These are phyloP conservation scores for Zea mays DNA, from an alignment of 176 grass and related monocot species.

Conservation along the genomic window DNA sequence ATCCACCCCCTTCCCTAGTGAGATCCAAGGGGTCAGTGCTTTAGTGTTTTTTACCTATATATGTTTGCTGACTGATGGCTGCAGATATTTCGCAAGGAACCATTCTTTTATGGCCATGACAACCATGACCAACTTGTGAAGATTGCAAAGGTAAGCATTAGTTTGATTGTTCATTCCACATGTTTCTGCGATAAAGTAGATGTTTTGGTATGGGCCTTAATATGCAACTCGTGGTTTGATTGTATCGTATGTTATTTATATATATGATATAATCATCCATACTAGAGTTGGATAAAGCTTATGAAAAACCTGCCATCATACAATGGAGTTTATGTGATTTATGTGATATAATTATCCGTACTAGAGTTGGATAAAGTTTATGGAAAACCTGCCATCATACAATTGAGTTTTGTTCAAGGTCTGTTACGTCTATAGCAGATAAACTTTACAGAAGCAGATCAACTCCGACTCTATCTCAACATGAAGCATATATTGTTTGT, in stretches of 20 bases:
- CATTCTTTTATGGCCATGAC: slow-evolving; percentile 98
- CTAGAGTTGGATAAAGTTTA: background rate
- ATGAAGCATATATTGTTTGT: background rate
- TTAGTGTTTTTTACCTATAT: slow-evolving; percentile 18
- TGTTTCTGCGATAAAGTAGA: slow-evolving; percentile 1
- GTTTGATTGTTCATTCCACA: background rate
- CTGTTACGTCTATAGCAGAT: background rate
- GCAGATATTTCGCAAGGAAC: slow-evolving; percentile 99
- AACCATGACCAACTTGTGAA: slow-evolving; percentile 98
- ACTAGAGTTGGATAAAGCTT: too few relatives aligned
- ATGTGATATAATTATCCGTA: background rate
- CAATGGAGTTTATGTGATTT: background rate
- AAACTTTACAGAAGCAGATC: background rate
- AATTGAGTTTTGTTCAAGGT: background rate
- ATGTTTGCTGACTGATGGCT: slow-evolving; percentile 44
- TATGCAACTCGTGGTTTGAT: background rate
- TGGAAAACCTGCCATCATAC: background rate
- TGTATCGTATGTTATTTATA: background rate
- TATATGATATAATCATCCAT: background rate
- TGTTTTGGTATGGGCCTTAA: background rate
- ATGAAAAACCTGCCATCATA: background rate
- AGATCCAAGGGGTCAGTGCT: too few relatives aligned
- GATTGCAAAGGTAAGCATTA: slow-evolving; percentile 74
- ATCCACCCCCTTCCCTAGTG: too few relatives aligned
- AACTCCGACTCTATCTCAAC: background rate